phyloP scores from a whole-genome alignment of 2,329 filamentous ascomycete species.

The Remersonia thermophila region DNA sequence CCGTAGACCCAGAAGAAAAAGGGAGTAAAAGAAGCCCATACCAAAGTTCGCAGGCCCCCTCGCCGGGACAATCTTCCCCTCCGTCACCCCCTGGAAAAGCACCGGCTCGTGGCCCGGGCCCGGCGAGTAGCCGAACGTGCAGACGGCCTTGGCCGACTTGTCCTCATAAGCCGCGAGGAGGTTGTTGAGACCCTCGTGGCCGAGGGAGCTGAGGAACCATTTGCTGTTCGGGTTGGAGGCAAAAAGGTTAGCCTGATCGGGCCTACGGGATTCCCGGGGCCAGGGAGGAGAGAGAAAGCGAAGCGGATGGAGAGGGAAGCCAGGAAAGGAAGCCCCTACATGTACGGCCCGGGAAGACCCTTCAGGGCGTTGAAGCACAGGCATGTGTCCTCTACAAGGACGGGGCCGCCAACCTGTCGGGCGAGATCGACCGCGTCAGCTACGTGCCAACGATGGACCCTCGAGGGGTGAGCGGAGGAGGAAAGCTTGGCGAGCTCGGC shows the following conservation, averaged over 20 bases:
- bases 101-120: slow-evolving; percentile 76
- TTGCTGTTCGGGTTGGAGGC: slow-evolving; percentile 55
- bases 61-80: slow-evolving; percentile 72
- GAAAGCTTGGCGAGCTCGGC: no score
- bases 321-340: slow-evolving; percentile 49
- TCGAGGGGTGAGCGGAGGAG: no score
- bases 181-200: slow-evolving; percentile 78
- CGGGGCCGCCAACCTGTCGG: slow-evolving; percentile 75
- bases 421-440: no score
- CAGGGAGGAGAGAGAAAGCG: no score
- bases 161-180: slow-evolving; percentile 79
- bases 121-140: slow-evolving; percentile 84
- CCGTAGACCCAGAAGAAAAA: no score
- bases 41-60: slow-evolving; percentile 75
- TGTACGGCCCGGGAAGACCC: slow-evolving; percentile 90
- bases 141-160: slow-evolving; percentile 85
- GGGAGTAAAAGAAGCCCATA: no score
- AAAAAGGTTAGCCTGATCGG: slow-evolving; percentile 3
- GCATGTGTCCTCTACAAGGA: slow-evolving; percentile 91
- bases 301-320: background rate
- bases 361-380: slow-evolving; percentile 84
- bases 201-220: slow-evolving; percentile 79
- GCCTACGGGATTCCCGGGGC: no score
- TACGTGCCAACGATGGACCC: no score
- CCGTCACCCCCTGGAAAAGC: slow-evolving; percentile 82